Evolutionary conservation across 805 yeast species (phyloP).

Genomic region (Wickerhamiella spandovensis): DNA sequence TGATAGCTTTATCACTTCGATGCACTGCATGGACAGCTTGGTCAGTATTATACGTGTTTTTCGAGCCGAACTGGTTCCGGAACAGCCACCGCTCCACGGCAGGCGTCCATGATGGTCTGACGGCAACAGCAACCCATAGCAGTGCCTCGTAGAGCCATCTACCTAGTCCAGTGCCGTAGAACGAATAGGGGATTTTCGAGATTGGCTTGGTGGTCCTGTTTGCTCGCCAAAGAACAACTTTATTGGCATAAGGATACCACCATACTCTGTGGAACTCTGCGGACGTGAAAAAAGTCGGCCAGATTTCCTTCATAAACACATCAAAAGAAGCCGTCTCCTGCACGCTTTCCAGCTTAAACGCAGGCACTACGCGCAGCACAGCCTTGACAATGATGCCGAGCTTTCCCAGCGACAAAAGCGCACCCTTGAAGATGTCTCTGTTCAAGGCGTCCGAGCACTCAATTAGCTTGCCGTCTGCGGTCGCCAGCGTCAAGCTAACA

Average conservation of each 20-base stretch:
- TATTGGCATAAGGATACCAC: conserved; percentile 93
- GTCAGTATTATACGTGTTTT: conserved; percentile 43
- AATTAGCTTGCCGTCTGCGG: conserved; percentile 61
- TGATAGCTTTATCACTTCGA: conserved; percentile 72
- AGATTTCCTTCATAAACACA: conserved; percentile 44
- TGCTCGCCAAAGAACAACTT: conserved; percentile 87
- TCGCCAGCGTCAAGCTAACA: conserved; percentile 61
- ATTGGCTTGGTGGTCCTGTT: conserved; percentile 53
- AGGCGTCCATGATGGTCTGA: conserved; percentile 71
- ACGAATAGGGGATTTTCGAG: conserved; percentile 53
- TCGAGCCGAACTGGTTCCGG: conserved; percentile 65
- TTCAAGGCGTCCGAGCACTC: conserved; percentile 53
- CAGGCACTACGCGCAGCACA: conserved; percentile 73
- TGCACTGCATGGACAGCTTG: conserved; percentile 56
- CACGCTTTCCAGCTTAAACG: conserved; percentile 63
- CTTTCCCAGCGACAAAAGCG: conserved; percentile 75
- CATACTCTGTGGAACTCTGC: conserved; percentile 87
- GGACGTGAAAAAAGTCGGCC: conserved; percentile 76
- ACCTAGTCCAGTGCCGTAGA: conserved; percentile 77
- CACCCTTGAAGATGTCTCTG: conserved; percentile 62
- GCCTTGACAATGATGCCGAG: conserved; percentile 81
- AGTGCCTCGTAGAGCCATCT: conserved; percentile 67
- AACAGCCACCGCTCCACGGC: conserved; percentile 74
- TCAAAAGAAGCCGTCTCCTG: conserved; percentile 76
- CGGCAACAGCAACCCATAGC: conserved; percentile 63